A percentile compares a stretch with the other conserved stretches of the same genome.
Evolutionary conservation across 345 rosid species (phyloP).

Genomic region (Cochlearia excelsa): DNA sequence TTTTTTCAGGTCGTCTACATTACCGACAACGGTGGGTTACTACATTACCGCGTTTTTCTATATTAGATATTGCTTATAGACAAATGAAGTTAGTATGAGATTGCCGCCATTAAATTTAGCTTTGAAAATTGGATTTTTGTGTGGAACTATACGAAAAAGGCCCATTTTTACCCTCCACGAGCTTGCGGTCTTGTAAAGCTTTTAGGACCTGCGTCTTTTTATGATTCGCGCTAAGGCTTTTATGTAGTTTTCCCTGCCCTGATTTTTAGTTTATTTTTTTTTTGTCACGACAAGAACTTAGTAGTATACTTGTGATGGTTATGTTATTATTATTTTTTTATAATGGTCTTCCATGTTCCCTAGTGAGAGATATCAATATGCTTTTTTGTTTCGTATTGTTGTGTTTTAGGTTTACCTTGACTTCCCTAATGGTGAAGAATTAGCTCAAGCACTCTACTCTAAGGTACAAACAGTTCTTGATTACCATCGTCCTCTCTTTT

Average conservation of each 20-base stretch:
- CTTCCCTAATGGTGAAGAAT: conserved; percentile 66
- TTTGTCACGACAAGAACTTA: neutral
- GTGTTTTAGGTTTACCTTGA: conserved; percentile 78
- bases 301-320: conserved; percentile 3
- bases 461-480: conserved; percentile 44
- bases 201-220: too few relatives aligned
- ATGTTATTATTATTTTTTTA: conserved; percentile 1
- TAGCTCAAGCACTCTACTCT: conserved; percentile 83
- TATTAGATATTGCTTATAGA: neutral
- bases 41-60: conserved; percentile 17
- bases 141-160: too few relatives aligned
- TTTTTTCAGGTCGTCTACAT: conserved; percentile 68
- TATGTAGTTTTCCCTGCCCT: too few relatives aligned
- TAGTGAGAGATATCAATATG: conserved; percentile 1
- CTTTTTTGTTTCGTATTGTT: conserved; percentile 14
- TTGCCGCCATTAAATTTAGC: too few relatives aligned
- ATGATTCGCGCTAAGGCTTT: too few relatives aligned
- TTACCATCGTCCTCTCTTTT: conserved; percentile 2
- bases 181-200: too few relatives aligned
- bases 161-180: too few relatives aligned
- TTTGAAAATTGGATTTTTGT: too few relatives aligned
- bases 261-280: too few relatives aligned
- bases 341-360: neutral
- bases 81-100: too few relatives aligned
- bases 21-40: conserved; percentile 74